Base-by-base conservation (phyloP, 2,329 filamentous ascomycete species). In the Fusarium marasasianum region DNA sequence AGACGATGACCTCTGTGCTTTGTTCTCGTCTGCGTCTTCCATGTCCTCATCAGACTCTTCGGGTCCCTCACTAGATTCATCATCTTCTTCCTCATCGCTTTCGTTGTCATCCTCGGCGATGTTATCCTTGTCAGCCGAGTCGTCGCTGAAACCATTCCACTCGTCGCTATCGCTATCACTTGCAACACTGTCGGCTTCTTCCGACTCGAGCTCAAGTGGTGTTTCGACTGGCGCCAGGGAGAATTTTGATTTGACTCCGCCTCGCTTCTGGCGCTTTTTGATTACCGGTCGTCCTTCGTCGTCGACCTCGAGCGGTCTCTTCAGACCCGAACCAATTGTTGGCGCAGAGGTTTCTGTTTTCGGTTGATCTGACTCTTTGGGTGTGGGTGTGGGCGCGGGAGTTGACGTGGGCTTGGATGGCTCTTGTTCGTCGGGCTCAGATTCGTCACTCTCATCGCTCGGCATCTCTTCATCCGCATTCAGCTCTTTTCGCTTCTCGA, bases 241-340 rank as follows among this genome's bases (percentile, higher is more conserved):
- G 24, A 87, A 77, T 69, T 89, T 92, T 7, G 87, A 87, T 70
- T 88, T 87, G 22, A 91, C 83, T 9, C 89, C 87, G 81, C 91
- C 86, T 82, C 92, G 88, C 75, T 92, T 92, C 82, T 96, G 95
- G 58, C 94, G 89, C 80, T 94, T 96, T 79, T 93, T 92, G 58
- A 98, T 90, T 6, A 98, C 86, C 0, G 96, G 96, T 63, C 90
- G 91, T 12, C 96, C 94, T 66, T 92, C 90, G 3, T 94, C 91
- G 71, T 94, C 94, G 15, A 94, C 76, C 50, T 97, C 93, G 17
- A 99, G 85, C 3, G 95, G 94, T 47, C 95, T 89, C 81, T 98
- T 98, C 67, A 99, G 83, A 12, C 96, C 96, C 69, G 91, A 92
- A 26, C 96, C 96, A 60, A 90, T 83, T 6, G 67, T 45, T 33